phyloP scores from a whole-genome alignment of 345 rosid species.

The Theobroma cacao region DNA sequence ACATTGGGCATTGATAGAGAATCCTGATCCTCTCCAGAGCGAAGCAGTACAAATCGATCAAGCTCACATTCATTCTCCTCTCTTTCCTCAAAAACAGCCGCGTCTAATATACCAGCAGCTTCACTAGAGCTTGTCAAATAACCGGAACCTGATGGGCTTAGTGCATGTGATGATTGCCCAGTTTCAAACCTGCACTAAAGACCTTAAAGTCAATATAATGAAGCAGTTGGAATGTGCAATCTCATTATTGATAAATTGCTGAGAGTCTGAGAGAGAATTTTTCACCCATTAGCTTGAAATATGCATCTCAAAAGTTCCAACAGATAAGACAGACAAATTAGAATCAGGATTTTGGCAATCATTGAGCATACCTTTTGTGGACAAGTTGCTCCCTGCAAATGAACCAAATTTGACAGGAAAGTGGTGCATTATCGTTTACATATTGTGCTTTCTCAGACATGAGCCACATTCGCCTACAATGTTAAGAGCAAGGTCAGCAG shows the following conservation, averaged over 20 bases:
- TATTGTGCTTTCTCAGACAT: constrained; percentile 43
- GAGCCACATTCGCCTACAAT: constrained; percentile 46
- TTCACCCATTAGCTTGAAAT: background rate
- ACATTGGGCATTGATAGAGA: background rate
- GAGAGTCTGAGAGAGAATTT: background rate
- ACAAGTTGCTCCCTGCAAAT: constrained; percentile 37
- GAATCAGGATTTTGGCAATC: background rate
- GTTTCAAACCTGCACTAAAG: constrained; percentile 1
- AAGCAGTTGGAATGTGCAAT: background rate
- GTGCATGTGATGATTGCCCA: constrained; percentile 4
- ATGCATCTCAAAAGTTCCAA: background rate
- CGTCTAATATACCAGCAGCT: background rate
- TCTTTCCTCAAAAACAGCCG: background rate
- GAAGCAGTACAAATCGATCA: constrained; percentile 13
- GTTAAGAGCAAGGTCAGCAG: background rate
- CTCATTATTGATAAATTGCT: background rate
- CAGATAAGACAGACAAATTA: background rate
- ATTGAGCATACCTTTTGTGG: constrained; percentile 34
- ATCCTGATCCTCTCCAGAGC: constrained; percentile 16
- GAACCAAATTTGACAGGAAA: constrained; percentile 41
- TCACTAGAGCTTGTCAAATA: constrained; percentile 1
- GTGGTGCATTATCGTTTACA: constrained; percentile 32
- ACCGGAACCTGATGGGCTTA: constrained; percentile 5
- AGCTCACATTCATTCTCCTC: constrained; percentile 15
- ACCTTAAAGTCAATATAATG: background rate